Evolutionary conservation across 2,329 filamentous ascomycete species (phyloP), one percentile per base, ranked within the genome.

Genomic region (Colletotrichum coccodes): DNA sequence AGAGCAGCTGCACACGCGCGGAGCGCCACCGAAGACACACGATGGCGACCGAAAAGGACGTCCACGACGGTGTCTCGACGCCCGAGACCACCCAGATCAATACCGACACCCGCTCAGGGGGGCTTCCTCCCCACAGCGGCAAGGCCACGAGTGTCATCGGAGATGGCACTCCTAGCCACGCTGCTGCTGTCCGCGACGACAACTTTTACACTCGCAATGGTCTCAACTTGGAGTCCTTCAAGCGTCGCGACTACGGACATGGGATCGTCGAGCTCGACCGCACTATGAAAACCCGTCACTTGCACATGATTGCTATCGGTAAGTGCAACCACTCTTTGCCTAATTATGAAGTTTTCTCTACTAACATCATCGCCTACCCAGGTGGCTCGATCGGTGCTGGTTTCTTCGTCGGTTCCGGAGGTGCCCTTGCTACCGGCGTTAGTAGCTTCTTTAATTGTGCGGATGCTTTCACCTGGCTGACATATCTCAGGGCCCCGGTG

Each of bases 341-440:
- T 1, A 1, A 6, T 7, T 7, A 8, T 12, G 14, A 38, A 16
- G n/a, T n/a, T n/a, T n/a, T 4, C 1, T 4, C 7, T 21, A 7
- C 16, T 61, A 8, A 46, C 46, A 14, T 44, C 7, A 0, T 34
- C n/a, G 0, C 50, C 3, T 12, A 12, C 2, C 21, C 30, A 67
- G 64, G 64, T 47, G 63, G 64, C 18, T 86, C 85, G 28, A 90
- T 90, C 52, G 87, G 87, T 75, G 87, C 87, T 69, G 87, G 87
- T 78, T 88, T 90, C 82, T 90, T 89, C 77, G 87, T 90, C 70
- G 87, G 87, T 73, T 87, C 85, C 12, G 87, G 87, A 68, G 76
- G 80, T 70, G 86, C 85, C 63, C 79, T 89, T 14, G 71, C 73
- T 69, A 83, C 74, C 28, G 86, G 86, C 77, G 81, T 82, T 78